Evolutionary conservation across 108 stramenopile genomes (phyloP), one percentile per base, ranked within the genome.

Genomic region (Tribonema minus): DNA sequence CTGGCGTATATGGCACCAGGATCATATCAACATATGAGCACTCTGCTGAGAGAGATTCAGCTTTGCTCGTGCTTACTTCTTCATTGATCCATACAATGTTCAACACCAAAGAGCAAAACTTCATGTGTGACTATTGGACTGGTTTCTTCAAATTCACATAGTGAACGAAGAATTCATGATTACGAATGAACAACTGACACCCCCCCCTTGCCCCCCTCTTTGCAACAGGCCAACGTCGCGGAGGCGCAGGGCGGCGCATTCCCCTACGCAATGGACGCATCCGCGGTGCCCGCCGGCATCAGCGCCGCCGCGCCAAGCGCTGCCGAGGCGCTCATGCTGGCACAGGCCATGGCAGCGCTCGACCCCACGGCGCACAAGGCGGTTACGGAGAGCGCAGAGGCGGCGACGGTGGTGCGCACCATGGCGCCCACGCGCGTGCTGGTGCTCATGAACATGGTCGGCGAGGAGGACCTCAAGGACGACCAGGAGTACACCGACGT

Each of bases 361-460:
- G 77, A 79, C 60, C 77, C 77, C 20, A 69, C 35, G 33, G 77
- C 77, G 37, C 67, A 26, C 77, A 68, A 32, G 38, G 68, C 77
- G n/a, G 77, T 58, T 58, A 64, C 77, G n/a, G 68, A 68, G 68
- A 40, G 64, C 1, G 68, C 67, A 6, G 77, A 61, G 4, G 77
- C 77, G 20, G 77, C 77, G 0, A 79, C 61, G 31, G 40, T 65
- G 61, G 81, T 77, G 38, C 46, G 72, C 29, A 37, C 82, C 31
- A 37, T 79, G 23, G 37, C 76, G n/a, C 79, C 85, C 15, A 87
- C 86, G 29, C 75, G 72, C 9, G 87, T 97, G 61, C 85, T 99
- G 40, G 92, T 94, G 7, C 85, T 99, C 68, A 86, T 87, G 58
- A 99, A 99, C 85, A 99, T 99, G 98, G 94, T 99, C 0, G 87